These are phyloP conservation scores for Vairimorpha necatrix DNA, from an alignment of 371 early-diverging fungal species.

Conservation along the genomic window DNA sequence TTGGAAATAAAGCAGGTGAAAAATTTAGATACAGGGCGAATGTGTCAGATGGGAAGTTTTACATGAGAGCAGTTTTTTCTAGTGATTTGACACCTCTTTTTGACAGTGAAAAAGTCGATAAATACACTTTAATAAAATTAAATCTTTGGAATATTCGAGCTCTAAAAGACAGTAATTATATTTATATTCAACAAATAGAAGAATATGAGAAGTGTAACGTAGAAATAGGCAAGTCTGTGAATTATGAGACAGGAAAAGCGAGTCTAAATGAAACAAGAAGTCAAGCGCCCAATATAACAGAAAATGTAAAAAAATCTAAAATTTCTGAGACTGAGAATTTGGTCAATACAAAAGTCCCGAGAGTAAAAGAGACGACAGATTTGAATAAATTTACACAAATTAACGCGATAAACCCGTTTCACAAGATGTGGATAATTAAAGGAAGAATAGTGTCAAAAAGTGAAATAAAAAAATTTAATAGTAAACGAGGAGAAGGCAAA, in stretches of 20 bases:
- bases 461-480: slow-evolving; percentile 55
- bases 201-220: slow-evolving; percentile 35
- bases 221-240: slow-evolving; percentile 49
- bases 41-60: slow-evolving; percentile 48
- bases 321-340: background rate
- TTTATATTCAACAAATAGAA: slow-evolving; percentile 48
- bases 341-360: slow-evolving; percentile 19
- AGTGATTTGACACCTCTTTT: slow-evolving; percentile 28
- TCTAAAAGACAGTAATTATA: slow-evolving; percentile 39
- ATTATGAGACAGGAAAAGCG: slow-evolving; percentile 13
- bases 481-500: slow-evolving; percentile 56
- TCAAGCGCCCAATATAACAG: background rate
- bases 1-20: slow-evolving; percentile 5
- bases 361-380: slow-evolving; percentile 30
- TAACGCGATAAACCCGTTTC: slow-evolving; percentile 58
- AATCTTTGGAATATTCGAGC: slow-evolving; percentile 29
- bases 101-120: slow-evolving; percentile 33
- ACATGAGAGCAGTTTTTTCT: slow-evolving; percentile 52
- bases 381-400: slow-evolving; percentile 35
- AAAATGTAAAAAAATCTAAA: slow-evolving; percentile 4
- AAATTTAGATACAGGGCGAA: slow-evolving; percentile 37
- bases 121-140: slow-evolving; percentile 41
- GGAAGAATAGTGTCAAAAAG: slow-evolving; percentile 59
- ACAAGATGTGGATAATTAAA: slow-evolving; percentile 50
- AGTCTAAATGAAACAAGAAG: slow-evolving; percentile 4